Base-by-base conservation (phyloP, 2,329 filamentous ascomycete genomes). In the Fusarium buharicum region DNA sequence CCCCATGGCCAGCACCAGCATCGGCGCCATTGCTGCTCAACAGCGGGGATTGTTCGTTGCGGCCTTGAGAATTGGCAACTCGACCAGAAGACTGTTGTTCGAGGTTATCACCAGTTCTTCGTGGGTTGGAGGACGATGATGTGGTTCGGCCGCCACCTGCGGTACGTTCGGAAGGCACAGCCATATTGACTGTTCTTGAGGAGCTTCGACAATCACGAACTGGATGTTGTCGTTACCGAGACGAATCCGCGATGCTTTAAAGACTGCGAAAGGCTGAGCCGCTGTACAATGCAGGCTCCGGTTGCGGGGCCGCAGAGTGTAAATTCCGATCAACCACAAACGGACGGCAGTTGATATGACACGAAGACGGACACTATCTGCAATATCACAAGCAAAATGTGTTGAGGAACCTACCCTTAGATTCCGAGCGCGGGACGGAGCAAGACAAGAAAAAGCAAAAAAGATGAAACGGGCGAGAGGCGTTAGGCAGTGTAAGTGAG, bases 41-140 rank as follows among this genome's bases (percentile, higher is more conserved):
- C 2, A 77, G 66, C 36, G 72, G 74, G 34, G 74, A 74, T 34
- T 67, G 70, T 59, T 77, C 75, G 44, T 71, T 53, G 16, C 58
- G 55, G 33, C 53, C 56, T 48, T 59, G 59, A 9, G 33, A 24
- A 12, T 55, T 44, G 16, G 48, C 56, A 12, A 49, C 44, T 24
- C 60, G 68, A 47, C 69, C 60, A 49, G 61, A 28, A 28, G 64
- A 67, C 39, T 62, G 61, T 43, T 56, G 50, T 33, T 41, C 31
- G n/a, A 55, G 49, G 14, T 41, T 55, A 20, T 54, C 51, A 37
- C 40, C 46, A 27, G 44, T 63, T 47, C 44, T 50, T 38, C 45
- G 66, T 50, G 38, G 24, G 16, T 54, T 47, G 34, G 48, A 39
- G 31, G 46, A 7, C 22, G 22, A 39, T 41, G 54, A 53, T 20